These are phyloP conservation scores for Ramalina intermedia DNA, from an alignment of 495 filamentous ascomycete species.

Conservation along the genomic window DNA sequence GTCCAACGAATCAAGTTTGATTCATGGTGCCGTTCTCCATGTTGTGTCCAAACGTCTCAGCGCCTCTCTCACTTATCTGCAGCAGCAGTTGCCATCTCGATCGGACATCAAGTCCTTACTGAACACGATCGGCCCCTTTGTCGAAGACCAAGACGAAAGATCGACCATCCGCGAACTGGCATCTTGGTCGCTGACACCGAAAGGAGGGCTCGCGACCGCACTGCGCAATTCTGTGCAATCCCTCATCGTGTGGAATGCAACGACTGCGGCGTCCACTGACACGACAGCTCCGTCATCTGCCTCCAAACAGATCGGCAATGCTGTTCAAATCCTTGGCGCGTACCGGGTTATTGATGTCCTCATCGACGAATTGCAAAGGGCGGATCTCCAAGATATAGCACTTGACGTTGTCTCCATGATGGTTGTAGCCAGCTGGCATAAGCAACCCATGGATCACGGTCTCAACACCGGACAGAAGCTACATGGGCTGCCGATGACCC, in stretches of 20 bases:
- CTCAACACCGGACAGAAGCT: constrained; percentile 21
- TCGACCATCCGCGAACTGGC: constrained; percentile 62
- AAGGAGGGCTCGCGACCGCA: constrained; percentile 45
- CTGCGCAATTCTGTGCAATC: constrained; percentile 51
- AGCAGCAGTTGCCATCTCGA: constrained; percentile 49
- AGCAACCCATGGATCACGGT: constrained; percentile 21
- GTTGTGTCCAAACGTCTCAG: constrained; percentile 69
- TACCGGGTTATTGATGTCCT: constrained; percentile 34
- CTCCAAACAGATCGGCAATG: constrained; percentile 55
- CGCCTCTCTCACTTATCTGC: constrained; percentile 57
- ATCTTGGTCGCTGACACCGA: constrained; percentile 48
- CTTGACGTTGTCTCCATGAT: constrained; percentile 64
- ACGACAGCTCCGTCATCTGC: constrained; percentile 63
- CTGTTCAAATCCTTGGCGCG: constrained; percentile 56
- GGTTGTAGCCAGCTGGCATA: constrained; percentile 50
- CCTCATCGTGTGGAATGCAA: constrained; percentile 59
- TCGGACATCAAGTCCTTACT: constrained; percentile 61
- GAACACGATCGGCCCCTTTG: constrained; percentile 51
- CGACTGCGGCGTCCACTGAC: constrained; percentile 36
- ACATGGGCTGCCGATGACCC: constrained; percentile 24
- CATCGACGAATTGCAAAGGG: constrained; percentile 8
- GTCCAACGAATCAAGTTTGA: constrained; percentile 63
- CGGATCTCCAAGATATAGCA: constrained; percentile 43
- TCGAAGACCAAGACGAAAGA: constrained; percentile 49
- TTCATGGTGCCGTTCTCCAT: constrained; percentile 70